These are phyloP conservation scores for Candida schatavii DNA, from an alignment of 805 yeast genomes.

Conservation along the genomic window DNA sequence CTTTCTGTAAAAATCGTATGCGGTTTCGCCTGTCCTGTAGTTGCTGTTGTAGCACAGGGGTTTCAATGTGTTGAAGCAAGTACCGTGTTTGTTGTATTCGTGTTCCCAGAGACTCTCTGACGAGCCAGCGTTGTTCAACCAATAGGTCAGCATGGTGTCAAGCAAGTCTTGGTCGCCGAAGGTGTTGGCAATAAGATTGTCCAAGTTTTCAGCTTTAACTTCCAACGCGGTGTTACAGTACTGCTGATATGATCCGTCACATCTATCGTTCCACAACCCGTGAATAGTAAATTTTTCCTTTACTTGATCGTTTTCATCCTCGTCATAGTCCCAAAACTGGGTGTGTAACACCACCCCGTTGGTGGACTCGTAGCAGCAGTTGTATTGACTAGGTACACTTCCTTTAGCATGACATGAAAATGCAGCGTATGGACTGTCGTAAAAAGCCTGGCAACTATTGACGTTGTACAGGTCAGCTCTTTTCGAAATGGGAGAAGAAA, in stretches of 20 bases:
- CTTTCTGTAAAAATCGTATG: constrained; percentile 67
- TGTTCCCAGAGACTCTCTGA: constrained; percentile 81
- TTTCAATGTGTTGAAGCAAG: constrained; percentile 79
- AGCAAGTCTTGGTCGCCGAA: constrained; percentile 53
- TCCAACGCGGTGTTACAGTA: constrained; percentile 66
- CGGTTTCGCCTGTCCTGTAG: constrained; percentile 38
- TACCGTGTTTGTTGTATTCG: constrained; percentile 92
- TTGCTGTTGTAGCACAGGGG: constrained; percentile 61
- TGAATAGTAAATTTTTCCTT: constrained; percentile 72
- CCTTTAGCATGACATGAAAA: constrained; percentile 13
- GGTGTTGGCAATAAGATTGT: constrained; percentile 27
- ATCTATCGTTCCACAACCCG: constrained; percentile 87
- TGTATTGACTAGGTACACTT: constrained; percentile 6
- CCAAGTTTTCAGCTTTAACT: constrained; percentile 51
- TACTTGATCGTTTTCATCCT: constrained; percentile 28
- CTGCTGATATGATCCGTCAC: constrained; percentile 79
- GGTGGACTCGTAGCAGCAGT: constrained; percentile 5
- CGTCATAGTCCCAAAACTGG: constrained; percentile 86
- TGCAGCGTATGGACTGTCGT: constrained; percentile 10
- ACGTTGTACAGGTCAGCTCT: constrained; percentile 10
- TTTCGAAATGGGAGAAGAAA: not conserved
- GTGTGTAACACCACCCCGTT: constrained; percentile 79
- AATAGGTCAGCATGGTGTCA: constrained; percentile 52
- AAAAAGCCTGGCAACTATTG: constrained; percentile 14
- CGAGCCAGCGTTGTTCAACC: constrained; percentile 73